Evolutionary conservation across 2,329 filamentous ascomycete genomes (phyloP).

Genomic region (Colletotrichum euphorbiae): DNA sequence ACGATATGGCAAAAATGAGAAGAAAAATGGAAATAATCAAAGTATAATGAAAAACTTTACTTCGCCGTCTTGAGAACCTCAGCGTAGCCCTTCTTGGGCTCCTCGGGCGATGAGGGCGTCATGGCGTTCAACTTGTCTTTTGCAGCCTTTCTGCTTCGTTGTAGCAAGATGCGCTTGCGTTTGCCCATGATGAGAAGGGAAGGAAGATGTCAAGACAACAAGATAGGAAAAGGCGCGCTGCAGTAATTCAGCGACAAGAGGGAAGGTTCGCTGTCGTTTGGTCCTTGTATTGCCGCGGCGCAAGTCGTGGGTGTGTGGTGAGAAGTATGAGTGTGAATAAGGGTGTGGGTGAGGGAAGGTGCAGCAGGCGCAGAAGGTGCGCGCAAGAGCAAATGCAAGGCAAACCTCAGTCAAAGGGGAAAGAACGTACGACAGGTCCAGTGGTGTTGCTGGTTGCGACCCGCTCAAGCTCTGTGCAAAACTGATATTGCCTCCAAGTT

Average conservation of each 20-base stretch:
- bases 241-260: neutral
- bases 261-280: neutral
- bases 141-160: constrained; percentile 21
- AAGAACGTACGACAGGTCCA: constrained; percentile 73
- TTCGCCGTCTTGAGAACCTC: constrained; percentile 47
- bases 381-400: neutral
- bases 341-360: neutral
- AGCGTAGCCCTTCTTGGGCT: constrained; percentile 45
- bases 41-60: constrained; percentile 36
- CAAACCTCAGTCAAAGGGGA: constrained; percentile 16
- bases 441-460: constrained; percentile 70
- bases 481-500: constrained; percentile 70
- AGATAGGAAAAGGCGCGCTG: neutral
- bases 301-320: neutral
- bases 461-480: constrained; percentile 75
- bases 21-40: neutral
- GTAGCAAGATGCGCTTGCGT: constrained; percentile 34
- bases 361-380: constrained; percentile 9
- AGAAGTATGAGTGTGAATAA: neutral
- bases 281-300: neutral
- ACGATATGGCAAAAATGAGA: neutral
- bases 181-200: constrained; percentile 21
- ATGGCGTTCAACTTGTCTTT: constrained; percentile 25
- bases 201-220: neutral
- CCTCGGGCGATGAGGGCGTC: constrained; percentile 7